phyloP scores from a whole-genome alignment of 139 green algal species.

The Chlorella sp. region DNA sequence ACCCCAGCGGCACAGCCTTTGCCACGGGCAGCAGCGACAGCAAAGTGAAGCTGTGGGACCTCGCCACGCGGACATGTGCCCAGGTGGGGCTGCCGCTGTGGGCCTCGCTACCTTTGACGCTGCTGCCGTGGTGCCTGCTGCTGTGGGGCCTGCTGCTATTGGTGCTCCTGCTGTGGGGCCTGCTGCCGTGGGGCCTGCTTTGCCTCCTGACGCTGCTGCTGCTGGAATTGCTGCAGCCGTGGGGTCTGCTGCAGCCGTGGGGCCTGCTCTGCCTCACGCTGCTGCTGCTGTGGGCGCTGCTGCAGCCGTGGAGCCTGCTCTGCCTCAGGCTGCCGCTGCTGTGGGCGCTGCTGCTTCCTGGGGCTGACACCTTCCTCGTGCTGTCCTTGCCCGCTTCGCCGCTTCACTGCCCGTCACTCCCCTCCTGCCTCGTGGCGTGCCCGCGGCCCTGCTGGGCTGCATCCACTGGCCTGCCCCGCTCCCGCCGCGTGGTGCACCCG shows the following conservation, averaged over 20 bases:
- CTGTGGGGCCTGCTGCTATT: background rate
- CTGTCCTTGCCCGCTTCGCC: no score
- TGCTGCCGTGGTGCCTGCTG: background rate
- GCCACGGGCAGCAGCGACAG: constrained; percentile 79
- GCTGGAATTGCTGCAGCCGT: background rate
- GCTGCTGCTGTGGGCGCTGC: background rate
- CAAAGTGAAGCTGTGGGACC: constrained; percentile 91
- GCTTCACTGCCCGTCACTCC: no score
- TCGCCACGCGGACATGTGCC: constrained; percentile 70
- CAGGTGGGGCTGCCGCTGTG: constrained; percentile 50
- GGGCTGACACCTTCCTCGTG: no score
- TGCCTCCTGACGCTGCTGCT: no score
- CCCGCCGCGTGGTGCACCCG: no score
- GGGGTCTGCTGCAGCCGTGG: background rate
- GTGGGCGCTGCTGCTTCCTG: background rate
- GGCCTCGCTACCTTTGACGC: background rate
- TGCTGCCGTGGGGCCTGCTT: background rate
- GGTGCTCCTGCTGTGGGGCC: background rate
- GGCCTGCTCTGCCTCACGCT: no score
- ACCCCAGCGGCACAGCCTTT: constrained; percentile 75
- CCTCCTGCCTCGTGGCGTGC: background rate
- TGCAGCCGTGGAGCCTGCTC: background rate
- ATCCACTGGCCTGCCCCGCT: background rate
- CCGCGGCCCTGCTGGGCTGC: background rate
- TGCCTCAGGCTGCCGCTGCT: no score